phyloP scores from a whole-genome alignment of 192 early-diverging fungal species.

The Rhizophagus prolifer region DNA sequence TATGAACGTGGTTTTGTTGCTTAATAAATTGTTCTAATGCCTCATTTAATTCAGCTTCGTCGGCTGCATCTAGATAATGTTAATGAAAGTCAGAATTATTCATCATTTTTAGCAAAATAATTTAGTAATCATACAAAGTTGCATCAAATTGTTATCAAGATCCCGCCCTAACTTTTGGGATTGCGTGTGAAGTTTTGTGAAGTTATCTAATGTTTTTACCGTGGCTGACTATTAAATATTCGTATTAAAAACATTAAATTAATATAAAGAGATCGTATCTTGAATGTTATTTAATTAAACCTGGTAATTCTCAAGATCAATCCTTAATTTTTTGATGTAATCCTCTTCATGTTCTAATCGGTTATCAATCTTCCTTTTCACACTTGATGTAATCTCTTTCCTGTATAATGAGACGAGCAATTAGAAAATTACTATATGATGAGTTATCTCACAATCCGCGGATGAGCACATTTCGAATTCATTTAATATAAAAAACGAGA shows the following conservation, averaged over 20 bases:
- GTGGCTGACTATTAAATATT: background rate
- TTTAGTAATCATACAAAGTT: background rate
- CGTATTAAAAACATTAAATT: background rate
- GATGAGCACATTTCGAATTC: too few relatives aligned
- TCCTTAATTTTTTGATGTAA: background rate
- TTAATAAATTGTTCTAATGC: conserved; percentile 3
- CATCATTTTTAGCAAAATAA: background rate
- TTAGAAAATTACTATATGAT: background rate
- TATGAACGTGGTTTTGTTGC: background rate
- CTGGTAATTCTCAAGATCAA: conserved; percentile 2
- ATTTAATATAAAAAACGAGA: too few relatives aligned
- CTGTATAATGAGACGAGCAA: background rate
- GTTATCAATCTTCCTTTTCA: background rate
- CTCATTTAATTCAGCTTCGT: background rate
- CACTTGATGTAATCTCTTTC: background rate
- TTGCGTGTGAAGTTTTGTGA: background rate
- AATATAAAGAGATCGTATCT: background rate
- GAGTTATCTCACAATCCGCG: too few relatives aligned
- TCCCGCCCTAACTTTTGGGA: background rate
- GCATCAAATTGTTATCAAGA: background rate
- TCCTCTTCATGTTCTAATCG: background rate
- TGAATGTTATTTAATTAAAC: background rate
- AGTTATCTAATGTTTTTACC: background rate
- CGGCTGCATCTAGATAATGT: background rate
- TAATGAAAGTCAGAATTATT: background rate